A percentile compares a stretch with the other conserved stretches of the same genome.
Evolutionary conservation across 78 protist species (phyloP).

Genomic region (Andalucia godoyi): DNA sequence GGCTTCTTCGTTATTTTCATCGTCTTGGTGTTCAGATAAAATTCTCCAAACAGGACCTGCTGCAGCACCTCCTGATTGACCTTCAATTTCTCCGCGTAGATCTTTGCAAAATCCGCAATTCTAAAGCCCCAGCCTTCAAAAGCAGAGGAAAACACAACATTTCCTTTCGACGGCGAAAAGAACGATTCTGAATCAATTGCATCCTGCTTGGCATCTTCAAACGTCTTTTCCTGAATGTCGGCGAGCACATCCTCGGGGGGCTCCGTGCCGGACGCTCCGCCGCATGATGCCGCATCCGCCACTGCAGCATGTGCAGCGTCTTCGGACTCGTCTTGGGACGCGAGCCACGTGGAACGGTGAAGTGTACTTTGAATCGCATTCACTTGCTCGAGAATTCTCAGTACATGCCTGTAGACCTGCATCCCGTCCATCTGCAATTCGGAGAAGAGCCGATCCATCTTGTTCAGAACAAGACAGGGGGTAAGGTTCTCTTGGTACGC

Average conservation of each 20-base stretch:
- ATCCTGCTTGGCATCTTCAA: no score
- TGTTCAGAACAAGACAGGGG: slow-evolving; percentile 84
- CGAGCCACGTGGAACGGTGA: no score
- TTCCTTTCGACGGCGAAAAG: slow-evolving; percentile 81
- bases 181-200: not conserved
- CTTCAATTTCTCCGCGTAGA: slow-evolving; percentile 36
- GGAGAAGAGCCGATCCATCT: slow-evolving; percentile 76
- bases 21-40: slow-evolving; percentile 17
- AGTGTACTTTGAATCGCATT: no score
- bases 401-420: slow-evolving; percentile 68
- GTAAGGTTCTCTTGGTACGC: slow-evolving; percentile 69
- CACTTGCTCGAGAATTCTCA: slow-evolving; percentile 55
- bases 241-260: no score
- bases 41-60: slow-evolving; percentile 86
- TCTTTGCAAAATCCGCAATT: slow-evolving; percentile 30
- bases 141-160: slow-evolving; percentile 85
- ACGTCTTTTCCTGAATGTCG: no score
- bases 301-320: no score
- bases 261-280: no score
- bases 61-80: slow-evolving; percentile 25
- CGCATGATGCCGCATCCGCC: no score
- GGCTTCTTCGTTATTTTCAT: slow-evolving; percentile 23
- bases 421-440: slow-evolving; percentile 66
- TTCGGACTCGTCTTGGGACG: no score
- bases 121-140: slow-evolving; percentile 84